phyloP scores from a whole-genome alignment of 2,329 filamentous ascomycete genomes.

The Aspergillus sp. region DNA sequence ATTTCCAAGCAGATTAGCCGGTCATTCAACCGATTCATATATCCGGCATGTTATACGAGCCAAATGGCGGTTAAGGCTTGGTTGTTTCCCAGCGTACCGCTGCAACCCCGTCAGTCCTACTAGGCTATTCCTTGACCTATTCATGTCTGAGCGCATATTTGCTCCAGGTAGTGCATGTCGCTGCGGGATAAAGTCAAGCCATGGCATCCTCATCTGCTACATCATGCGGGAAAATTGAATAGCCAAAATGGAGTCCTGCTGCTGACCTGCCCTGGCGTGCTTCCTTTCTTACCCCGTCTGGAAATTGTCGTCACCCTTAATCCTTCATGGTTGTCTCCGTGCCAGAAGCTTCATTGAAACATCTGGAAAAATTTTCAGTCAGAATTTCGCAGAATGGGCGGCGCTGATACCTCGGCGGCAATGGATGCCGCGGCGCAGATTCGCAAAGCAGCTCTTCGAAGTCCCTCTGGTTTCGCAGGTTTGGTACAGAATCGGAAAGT shows the following conservation, averaged over 20 bases:
- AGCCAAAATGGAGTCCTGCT: background rate
- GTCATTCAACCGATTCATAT: background rate
- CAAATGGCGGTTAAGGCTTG: background rate
- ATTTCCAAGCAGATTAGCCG: background rate
- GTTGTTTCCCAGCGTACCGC: background rate
- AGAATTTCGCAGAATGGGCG: conserved; percentile 8
- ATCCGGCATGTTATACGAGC: background rate
- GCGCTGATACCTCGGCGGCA: conserved; percentile 12
- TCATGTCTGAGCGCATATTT: background rate
- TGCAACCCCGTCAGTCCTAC: background rate
- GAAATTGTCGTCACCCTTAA: background rate
- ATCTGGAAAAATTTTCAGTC: background rate
- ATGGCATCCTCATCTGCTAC: background rate
- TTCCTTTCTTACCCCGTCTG: background rate
- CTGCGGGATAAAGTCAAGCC: background rate
- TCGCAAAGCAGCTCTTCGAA: conserved; percentile 56
- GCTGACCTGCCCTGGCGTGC: background rate
- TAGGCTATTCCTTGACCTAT: background rate
- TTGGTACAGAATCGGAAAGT: conserved; percentile 62
- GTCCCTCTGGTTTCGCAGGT: conserved; percentile 51
- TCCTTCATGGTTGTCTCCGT: background rate
- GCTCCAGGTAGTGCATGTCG: background rate
- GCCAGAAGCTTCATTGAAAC: background rate
- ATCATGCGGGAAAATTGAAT: background rate
- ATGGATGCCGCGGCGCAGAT: conserved; percentile 52